Base-by-base conservation (phyloP, 805 yeast species). In the Kodamaea hsintzibuensis region DNA sequence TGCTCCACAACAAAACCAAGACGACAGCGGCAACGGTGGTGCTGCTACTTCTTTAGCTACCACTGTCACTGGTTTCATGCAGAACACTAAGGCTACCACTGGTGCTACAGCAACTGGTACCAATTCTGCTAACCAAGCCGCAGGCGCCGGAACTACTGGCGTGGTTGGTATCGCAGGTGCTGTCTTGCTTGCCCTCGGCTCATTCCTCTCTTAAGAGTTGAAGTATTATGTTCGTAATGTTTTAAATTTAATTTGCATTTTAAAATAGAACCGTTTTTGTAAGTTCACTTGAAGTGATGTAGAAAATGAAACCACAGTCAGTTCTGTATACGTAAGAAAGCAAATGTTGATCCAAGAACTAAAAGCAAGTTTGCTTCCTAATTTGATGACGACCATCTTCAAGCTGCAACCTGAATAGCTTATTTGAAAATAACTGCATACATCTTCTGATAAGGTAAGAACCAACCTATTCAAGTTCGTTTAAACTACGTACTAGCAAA, bases 161-260 rank as follows among this genome's bases (percentile, higher is more conserved):
- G 27, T 60, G 2, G 38, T 60, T 37, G 70, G 68, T 9, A 25
- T 65, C 2, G 39, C 59, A 7, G 58, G 57, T 27, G 62, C 67
- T 18, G 37, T 64, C 42, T 55, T 52, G 30, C 56, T 63, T 16
- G 71, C 70, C n/a, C 49, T 58, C 25, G 42, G 62, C 44, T 61
- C 65, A 16, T 56, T 55, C 52, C 49, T 60, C 17, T n/a, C 44
- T n/a, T 40, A 16, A 38, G 42, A 6, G 2, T 38, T 14, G 9
- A 38, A 14, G 14, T 16, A 7, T 7, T 14, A 38, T 30, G 35
- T 30, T 30, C 13, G 35, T 30, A 30, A 30, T 30, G 35, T 12
- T 30, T 30, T 30, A 12, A 30, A 30, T 30, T 30, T 30, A 30
- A 30, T 30, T 30, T 30, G 35, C 35, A 30, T 30, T 30, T 30